Percentiles rank a stretch among this genome's conserved stretches.
Evolutionary conservation across 257 asterid species (phyloP).

Genomic region (Solanum dulcamara): DNA sequence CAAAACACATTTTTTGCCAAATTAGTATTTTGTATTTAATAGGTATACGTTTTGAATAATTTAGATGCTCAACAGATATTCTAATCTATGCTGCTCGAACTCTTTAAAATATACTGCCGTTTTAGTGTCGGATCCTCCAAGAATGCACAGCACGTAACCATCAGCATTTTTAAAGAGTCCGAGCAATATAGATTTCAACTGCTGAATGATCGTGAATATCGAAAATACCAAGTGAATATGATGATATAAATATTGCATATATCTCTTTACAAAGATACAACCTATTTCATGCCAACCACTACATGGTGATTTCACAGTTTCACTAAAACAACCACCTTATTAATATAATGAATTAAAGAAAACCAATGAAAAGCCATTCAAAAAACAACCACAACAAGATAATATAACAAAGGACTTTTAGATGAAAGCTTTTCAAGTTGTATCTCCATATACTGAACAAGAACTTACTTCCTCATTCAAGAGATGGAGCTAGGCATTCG

Average conservation of each 20-base stretch:
- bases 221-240: neutral
- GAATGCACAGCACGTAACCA: neutral
- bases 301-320: neutral
- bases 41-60: too few relatives aligned
- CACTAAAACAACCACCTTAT: neutral
- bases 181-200: neutral
- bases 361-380: neutral
- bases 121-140: neutral
- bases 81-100: neutral
- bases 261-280: neutral
- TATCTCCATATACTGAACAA: neutral
- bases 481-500: conserved; percentile 77
- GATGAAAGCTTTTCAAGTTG: neutral
- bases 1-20: too few relatives aligned
- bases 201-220: neutral
- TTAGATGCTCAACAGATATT: too few relatives aligned
- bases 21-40: too few relatives aligned
- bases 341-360: neutral
- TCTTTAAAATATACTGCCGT: neutral
- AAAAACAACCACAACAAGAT: neutral
- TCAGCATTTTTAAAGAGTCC: neutral
- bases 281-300: neutral
- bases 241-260: neutral
- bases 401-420: neutral
- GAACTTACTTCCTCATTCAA: conserved; percentile 17